Conservation (phyloP, 495 filamentous ascomycete genomes). For the Daldinia concentrica region DNA sequence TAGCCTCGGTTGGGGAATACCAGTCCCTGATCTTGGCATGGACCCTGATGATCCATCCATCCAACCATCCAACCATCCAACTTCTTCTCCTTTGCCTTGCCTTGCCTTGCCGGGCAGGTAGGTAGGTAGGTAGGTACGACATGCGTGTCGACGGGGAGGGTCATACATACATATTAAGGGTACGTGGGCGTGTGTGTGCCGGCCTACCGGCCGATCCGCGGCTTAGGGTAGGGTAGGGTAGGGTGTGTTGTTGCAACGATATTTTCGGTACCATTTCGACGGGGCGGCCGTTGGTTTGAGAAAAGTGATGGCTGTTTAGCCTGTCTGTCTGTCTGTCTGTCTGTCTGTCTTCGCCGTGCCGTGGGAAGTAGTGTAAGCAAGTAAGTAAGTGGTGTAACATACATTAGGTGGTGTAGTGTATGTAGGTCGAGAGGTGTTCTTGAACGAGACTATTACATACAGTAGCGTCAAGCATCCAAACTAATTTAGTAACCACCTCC, state of each 20-base stretch:
- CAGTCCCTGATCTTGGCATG: conserved; percentile 38
- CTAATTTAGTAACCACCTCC: background rate
- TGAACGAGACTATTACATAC: background rate
- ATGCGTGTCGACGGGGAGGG: background rate
- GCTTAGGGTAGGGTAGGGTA: background rate
- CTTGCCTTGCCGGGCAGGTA: background rate
- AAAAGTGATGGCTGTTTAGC: no score
- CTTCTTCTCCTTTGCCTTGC: background rate
- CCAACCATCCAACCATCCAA: no score
- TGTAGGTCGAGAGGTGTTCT: background rate
- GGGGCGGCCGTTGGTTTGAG: conserved; percentile 19
- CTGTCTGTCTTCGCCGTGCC: no score
- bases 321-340: no score
- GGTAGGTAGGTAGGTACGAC: background rate
- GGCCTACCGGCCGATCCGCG: background rate
- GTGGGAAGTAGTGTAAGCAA: background rate
- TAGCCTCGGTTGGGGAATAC: conserved; percentile 1
- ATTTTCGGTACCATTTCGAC: conserved; percentile 23
- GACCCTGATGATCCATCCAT: conserved; percentile 41
- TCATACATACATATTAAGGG: background rate
- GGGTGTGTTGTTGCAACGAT: conserved; percentile 13
- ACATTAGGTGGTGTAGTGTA: no score
- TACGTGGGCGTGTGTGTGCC: background rate
- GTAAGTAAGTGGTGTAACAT: no score
- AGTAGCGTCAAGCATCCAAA: background rate